phyloP scores from a whole-genome alignment of 306 rosid species.

The Quercus gilva region DNA sequence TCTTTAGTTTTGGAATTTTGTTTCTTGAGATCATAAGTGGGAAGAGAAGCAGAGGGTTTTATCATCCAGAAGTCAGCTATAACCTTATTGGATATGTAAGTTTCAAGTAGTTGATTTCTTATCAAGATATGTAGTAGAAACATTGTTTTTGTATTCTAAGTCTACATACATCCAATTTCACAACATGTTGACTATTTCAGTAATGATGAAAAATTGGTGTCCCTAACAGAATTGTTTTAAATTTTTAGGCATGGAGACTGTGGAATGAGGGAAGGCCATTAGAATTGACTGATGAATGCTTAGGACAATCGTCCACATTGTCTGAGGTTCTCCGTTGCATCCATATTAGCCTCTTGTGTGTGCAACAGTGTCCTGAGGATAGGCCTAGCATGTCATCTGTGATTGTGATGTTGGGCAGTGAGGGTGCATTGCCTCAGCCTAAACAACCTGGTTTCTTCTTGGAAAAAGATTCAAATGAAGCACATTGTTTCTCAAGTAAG shows the following conservation, averaged over 20 bases:
- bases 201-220: not conserved
- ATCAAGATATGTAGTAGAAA: too few relatives aligned
- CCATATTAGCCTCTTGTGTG: conserved; percentile 51
- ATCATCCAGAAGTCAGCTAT: conserved; percentile 18
- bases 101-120: not conserved
- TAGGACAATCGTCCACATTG: not conserved
- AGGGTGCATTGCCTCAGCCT: conserved; percentile 37
- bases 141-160: too few relatives aligned
- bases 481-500: conserved; percentile 12
- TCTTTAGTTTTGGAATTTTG: conserved; percentile 58
- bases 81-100: conserved; percentile 61
- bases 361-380: conserved; percentile 45
- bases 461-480: not conserved
- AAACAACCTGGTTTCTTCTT: conserved; percentile 43
- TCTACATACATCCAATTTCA: too few relatives aligned
- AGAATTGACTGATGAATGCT: conserved; percentile 22
- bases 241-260: conserved; percentile 27
- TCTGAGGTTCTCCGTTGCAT: conserved; percentile 44
- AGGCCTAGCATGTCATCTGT: conserved; percentile 56
- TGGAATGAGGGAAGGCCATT: conserved; percentile 23
- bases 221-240: not conserved
- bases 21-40: conserved; percentile 50
- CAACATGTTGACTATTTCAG: too few relatives aligned
- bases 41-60: conserved; percentile 37
- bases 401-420: conserved; percentile 45